Conservation (phyloP, 768 basidiomycete species). For the Porphyrellus cyaneotinctus region DNA sequence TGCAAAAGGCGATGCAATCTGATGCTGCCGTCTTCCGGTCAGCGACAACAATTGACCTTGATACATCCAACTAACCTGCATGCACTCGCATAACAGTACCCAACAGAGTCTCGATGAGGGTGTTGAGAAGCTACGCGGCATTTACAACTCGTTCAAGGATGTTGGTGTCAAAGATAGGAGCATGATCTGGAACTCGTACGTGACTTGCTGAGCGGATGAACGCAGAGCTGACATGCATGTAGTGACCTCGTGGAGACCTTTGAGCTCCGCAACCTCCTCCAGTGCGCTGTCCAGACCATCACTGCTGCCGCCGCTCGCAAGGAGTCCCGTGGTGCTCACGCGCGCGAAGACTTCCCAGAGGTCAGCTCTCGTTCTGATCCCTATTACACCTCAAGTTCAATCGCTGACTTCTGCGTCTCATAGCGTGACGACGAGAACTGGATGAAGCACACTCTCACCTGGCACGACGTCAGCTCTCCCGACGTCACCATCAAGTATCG, state of each 20-base stretch:
- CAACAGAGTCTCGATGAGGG: constrained; percentile 89
- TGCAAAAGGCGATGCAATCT: constrained; percentile 99
- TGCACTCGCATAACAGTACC: constrained; percentile 48
- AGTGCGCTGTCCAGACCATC: constrained; percentile 95
- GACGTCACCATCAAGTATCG: constrained; percentile 91
- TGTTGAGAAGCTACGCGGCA: constrained; percentile 77
- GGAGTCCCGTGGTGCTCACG: constrained; percentile 98
- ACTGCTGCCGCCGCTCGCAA: constrained; percentile 89
- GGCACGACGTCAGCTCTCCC: constrained; percentile 71
- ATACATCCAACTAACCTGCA: neutral
- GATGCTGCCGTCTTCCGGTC: constrained; percentile 97
- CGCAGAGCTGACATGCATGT: constrained; percentile 7
- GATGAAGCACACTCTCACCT: constrained; percentile 97
- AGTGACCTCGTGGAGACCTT: constrained; percentile 97
- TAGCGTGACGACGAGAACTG: constrained; percentile 89
- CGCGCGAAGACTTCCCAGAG: constrained; percentile 97
- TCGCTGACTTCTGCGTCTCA: neutral
- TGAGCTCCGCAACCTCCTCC: constrained; percentile 93
- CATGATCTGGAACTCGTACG: constrained; percentile 99
- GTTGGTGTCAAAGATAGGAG: constrained; percentile 97
- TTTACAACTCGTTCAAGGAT: constrained; percentile 86
- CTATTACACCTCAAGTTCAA: neutral
- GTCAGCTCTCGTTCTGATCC: constrained; percentile 37
- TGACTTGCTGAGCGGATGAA: constrained; percentile 5
- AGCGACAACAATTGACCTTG: constrained; percentile 6